Percentiles rank a stretch among this genome's conserved stretches.
Conservation (phyloP, 1,284 basidiomycete species). For the Porogramme epimiltina region DNA sequence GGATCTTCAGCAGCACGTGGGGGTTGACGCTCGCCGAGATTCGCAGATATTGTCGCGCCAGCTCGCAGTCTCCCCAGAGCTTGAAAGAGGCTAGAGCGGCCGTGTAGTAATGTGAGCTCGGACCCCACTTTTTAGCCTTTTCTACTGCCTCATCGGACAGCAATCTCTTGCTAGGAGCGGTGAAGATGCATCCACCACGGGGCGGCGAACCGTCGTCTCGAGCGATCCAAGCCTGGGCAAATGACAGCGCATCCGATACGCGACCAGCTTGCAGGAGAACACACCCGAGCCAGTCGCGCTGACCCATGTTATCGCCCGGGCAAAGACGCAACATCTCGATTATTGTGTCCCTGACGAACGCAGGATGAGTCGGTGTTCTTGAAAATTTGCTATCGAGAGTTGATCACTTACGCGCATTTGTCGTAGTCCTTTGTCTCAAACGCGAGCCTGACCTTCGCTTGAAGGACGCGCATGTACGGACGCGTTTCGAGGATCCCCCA, state of each 20-base stretch:
- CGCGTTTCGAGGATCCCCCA: slow-evolving; percentile 42
- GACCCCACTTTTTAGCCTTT: slow-evolving; percentile 18
- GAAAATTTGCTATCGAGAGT: neutral
- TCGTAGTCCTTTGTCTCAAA: slow-evolving; percentile 35
- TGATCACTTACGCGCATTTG: slow-evolving; percentile 37
- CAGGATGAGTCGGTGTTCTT: neutral
- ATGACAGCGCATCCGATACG: slow-evolving; percentile 34
- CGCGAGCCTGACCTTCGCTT: slow-evolving; percentile 37
- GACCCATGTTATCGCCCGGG: slow-evolving; percentile 35
- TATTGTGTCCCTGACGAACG: slow-evolving; percentile 32
- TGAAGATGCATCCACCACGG: slow-evolving; percentile 34
- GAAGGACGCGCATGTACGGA: slow-evolving; percentile 46
- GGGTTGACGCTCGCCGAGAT: slow-evolving; percentile 37
- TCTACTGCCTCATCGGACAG: slow-evolving; percentile 18
- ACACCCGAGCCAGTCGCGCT: slow-evolving; percentile 35
- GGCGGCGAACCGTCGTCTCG: slow-evolving; percentile 9
- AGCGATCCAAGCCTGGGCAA: slow-evolving; percentile 32
- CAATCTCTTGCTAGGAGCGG: slow-evolving; percentile 20
- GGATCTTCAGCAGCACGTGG: slow-evolving; percentile 38
- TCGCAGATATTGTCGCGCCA: slow-evolving; percentile 41
- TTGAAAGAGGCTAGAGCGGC: slow-evolving; percentile 44
- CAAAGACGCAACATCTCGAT: slow-evolving; percentile 42
- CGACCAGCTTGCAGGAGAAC: slow-evolving; percentile 32
- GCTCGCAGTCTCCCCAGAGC: slow-evolving; percentile 39
- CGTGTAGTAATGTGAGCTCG: slow-evolving; percentile 34